phyloP scores from a whole-genome alignment of 1,284 basidiomycete genomes.

The Ceratobasidium sp. region DNA sequence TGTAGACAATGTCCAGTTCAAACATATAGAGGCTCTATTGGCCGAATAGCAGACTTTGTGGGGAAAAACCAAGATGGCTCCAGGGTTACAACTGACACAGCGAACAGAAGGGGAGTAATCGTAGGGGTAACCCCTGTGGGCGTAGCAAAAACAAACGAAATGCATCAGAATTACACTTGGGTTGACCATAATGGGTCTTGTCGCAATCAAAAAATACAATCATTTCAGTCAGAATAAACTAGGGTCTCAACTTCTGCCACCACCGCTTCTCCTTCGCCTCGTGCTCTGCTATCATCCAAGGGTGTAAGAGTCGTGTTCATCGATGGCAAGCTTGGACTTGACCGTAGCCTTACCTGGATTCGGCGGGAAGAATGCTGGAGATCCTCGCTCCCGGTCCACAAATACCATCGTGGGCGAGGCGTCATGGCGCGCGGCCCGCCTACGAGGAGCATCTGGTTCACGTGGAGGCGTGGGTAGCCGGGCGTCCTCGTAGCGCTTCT shows the following conservation, averaged over 20 bases:
- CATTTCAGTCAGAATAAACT: slow-evolving; percentile 13
- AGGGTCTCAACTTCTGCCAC: slow-evolving; percentile 32
- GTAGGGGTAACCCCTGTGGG: slow-evolving; percentile 11
- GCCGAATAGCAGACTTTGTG: slow-evolving; percentile 10
- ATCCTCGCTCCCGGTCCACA: slow-evolving; percentile 9
- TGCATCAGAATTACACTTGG: slow-evolving; percentile 7
- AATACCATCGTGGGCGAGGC: background rate
- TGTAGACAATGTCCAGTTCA: slow-evolving; percentile 14
- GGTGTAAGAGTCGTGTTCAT: slow-evolving; percentile 30
- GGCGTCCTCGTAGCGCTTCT: slow-evolving; percentile 23
- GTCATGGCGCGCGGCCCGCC: slow-evolving; percentile 8
- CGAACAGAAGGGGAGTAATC: background rate
- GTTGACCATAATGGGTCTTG: background rate
- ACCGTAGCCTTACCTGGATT: slow-evolving; percentile 33
- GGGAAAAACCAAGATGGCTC: background rate
- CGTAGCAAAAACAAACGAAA: background rate
- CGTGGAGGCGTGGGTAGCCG: slow-evolving; percentile 21
- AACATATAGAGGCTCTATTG: slow-evolving; percentile 10
- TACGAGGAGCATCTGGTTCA: slow-evolving; percentile 19
- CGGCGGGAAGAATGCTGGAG: slow-evolving; percentile 26
- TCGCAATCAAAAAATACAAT: slow-evolving; percentile 10
- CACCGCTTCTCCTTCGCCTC: slow-evolving; percentile 40
- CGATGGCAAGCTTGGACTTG: slow-evolving; percentile 21
- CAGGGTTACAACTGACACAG: slow-evolving; percentile 1
- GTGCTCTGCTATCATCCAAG: slow-evolving; percentile 26